Evolutionary conservation across 2,329 filamentous ascomycete genomes (phyloP).

Genomic region (Ophiobolus disseminans): DNA sequence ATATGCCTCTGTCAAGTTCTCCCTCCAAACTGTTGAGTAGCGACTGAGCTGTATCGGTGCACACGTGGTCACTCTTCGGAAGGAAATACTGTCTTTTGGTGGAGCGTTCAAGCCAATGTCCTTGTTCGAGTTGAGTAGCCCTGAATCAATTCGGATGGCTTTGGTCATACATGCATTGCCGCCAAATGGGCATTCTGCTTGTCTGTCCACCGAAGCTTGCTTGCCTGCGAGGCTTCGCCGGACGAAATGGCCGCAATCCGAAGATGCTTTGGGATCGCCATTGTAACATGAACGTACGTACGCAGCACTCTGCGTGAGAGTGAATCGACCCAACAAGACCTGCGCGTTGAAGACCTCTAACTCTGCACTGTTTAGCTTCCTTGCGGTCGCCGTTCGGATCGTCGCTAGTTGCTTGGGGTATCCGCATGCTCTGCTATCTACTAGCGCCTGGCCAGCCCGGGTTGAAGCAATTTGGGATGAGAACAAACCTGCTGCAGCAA

Average conservation of each 20-base stretch:
- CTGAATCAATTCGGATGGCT: constrained; percentile 19
- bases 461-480: constrained; percentile 22
- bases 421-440: constrained; percentile 15
- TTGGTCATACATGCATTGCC: constrained; percentile 12
- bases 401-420: constrained; percentile 18
- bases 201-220: constrained; percentile 10
- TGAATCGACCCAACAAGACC: constrained; percentile 20
- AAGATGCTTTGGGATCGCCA: neutral
- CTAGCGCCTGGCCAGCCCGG: constrained; percentile 15
- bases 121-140: constrained; percentile 19
- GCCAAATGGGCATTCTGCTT: constrained; percentile 27
- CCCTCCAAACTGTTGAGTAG: constrained; percentile 22
- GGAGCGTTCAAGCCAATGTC: constrained; percentile 29
- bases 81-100: constrained; percentile 10
- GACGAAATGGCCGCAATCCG: constrained; percentile 23
- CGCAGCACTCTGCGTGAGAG: constrained; percentile 19
- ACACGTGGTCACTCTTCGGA: constrained; percentile 27
- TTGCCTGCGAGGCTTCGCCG: constrained; percentile 15
- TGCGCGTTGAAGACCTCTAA: constrained; percentile 21
- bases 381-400: constrained; percentile 5
- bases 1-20: constrained; percentile 15
- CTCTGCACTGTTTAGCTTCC: constrained; percentile 8
- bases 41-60: constrained; percentile 19
- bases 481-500: constrained; percentile 25
- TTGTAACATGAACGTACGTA: constrained; percentile 28